A percentile compares a stretch with the other conserved stretches of the same genome.
phyloP scores from a whole-genome alignment of 495 filamentous ascomycete genomes.

The Delitschia confertaspora region DNA sequence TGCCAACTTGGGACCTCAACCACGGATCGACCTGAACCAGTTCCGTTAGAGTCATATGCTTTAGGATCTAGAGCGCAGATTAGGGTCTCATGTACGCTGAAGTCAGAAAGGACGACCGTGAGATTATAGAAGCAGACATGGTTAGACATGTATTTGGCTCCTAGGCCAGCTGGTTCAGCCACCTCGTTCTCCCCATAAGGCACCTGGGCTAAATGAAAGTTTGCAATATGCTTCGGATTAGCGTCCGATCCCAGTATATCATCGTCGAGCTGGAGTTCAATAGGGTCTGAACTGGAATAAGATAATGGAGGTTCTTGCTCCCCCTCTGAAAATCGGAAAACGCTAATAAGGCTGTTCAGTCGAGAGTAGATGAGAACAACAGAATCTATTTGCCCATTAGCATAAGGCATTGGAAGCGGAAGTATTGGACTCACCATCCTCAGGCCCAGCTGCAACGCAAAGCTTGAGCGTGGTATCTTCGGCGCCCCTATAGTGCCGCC shows the following conservation, averaged over 20 bases:
- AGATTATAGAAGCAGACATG: constrained; percentile 24
- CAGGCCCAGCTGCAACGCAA: constrained; percentile 1
- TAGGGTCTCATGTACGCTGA: constrained; percentile 10
- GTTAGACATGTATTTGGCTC: constrained; percentile 6
- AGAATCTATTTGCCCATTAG: constrained; percentile 13
- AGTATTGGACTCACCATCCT: constrained; percentile 8
- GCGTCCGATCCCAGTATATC: not conserved
- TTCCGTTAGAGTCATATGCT: too few species aligned
- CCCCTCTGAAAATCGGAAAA: constrained; percentile 20
- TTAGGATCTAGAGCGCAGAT: constrained; percentile 5
- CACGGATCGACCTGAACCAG: too few species aligned
- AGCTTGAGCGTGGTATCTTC: constrained; percentile 24
- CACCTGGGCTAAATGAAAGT: constrained; percentile 1
- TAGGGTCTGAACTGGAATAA: constrained; percentile 14
- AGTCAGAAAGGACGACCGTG: constrained; percentile 11
- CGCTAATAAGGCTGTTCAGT: constrained; percentile 25
- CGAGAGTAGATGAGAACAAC: constrained; percentile 26
- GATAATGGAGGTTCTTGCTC: not conserved
- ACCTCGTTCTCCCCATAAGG: not conserved
- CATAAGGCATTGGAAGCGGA: not conserved
- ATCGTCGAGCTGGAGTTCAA: constrained; percentile 5
- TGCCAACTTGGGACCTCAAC: too few species aligned
- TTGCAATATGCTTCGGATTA: not conserved
- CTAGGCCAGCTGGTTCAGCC: not conserved
- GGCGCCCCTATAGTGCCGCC: constrained; percentile 40